Conservation (phyloP, 305 asterid species). For the Solanum aculeatissimum region DNA sequence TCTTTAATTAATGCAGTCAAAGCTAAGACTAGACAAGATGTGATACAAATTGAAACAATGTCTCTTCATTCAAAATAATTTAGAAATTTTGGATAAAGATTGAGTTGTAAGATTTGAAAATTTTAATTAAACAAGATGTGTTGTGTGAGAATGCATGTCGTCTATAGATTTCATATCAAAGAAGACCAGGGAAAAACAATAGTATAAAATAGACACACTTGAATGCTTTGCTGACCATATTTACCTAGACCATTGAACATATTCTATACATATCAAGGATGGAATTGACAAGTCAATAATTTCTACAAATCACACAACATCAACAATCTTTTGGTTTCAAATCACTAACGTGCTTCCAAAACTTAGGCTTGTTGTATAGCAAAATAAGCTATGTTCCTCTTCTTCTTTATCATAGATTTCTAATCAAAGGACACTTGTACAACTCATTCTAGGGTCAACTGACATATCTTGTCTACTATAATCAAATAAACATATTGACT, state of each 20-base stretch:
- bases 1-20: background rate
- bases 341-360: background rate
- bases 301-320: background rate
- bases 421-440: background rate
- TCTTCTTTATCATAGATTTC: background rate
- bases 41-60: background rate
- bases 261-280: background rate
- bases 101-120: background rate
- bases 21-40: background rate
- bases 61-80: background rate
- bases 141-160: background rate
- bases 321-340: background rate
- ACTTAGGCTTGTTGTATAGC: background rate
- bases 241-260: background rate
- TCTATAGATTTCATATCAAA: background rate
- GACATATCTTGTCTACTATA: background rate
- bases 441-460: background rate
- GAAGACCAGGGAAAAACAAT: background rate
- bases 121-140: background rate
- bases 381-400: background rate
- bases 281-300: background rate
- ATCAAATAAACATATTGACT: background rate
- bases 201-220: background rate
- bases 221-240: background rate
- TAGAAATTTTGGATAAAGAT: background rate